phyloP scores from a whole-genome alignment of 2,329 filamentous ascomycete genomes.

The Colletotrichum costaricense region DNA sequence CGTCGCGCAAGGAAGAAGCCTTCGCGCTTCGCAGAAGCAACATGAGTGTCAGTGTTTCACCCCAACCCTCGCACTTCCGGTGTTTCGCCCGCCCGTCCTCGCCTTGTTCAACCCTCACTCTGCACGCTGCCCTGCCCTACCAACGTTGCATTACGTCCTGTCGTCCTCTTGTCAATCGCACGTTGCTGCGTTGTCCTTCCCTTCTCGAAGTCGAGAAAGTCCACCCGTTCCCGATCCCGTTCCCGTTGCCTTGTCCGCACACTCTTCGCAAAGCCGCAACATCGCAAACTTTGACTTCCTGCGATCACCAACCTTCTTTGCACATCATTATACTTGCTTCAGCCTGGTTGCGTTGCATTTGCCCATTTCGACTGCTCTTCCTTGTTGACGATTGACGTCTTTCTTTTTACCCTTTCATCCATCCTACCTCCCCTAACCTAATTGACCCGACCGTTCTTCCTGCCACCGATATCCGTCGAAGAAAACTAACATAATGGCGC shows the following conservation, averaged over 20 bases:
- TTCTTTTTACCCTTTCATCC: background rate
- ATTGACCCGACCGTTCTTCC: conserved; percentile 5
- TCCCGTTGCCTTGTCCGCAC: no score
- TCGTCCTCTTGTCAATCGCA: conserved; percentile 5
- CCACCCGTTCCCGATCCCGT: conserved; percentile 1
- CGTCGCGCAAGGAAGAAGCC: conserved; percentile 38
- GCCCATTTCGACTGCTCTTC: conserved; percentile 7
- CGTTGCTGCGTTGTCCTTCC: conserved; percentile 18
- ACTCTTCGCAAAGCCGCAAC: background rate
- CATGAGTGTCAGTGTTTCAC: conserved; percentile 63
- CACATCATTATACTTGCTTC: conserved; percentile 27
- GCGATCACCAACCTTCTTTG: conserved; percentile 32
- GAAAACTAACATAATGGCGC: conserved; percentile 52
- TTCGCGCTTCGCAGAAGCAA: conserved; percentile 41
- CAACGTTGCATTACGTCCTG: conserved; percentile 5
- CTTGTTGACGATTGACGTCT: background rate
- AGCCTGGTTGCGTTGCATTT: conserved; percentile 35
- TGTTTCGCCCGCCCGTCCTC: conserved; percentile 34
- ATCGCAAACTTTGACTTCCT: conserved; percentile 14
- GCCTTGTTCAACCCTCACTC: conserved; percentile 5
- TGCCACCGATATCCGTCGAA: conserved; percentile 10
- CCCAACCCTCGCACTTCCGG: conserved; percentile 39
- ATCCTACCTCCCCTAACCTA: background rate
- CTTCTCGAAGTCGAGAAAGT: conserved; percentile 33
- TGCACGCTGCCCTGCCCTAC: conserved; percentile 10